A percentile compares a stretch with the other conserved stretches of the same genome.
These are phyloP conservation scores for Schizochytrium sp. DNA, from an alignment of 108 stramenopile species.

Conservation along the genomic window DNA sequence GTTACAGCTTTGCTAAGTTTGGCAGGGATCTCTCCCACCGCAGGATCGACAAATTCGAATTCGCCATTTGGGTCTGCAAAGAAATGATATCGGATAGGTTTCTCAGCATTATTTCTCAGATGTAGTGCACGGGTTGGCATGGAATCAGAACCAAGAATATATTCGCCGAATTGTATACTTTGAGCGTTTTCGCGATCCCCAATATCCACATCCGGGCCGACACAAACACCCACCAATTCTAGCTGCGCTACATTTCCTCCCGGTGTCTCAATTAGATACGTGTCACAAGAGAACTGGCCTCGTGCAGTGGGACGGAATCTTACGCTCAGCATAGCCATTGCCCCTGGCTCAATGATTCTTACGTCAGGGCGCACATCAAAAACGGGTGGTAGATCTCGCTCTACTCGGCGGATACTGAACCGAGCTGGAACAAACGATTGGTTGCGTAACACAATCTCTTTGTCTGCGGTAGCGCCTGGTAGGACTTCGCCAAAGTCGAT, in stretches of 20 bases:
- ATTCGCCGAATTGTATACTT: slow-evolving; percentile 25
- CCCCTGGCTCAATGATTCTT: slow-evolving; percentile 69
- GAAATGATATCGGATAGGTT: slow-evolving; percentile 60
- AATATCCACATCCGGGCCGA: not conserved
- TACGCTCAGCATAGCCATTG: slow-evolving; percentile 63
- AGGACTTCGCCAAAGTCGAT: slow-evolving; percentile 74
- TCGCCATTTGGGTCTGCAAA: slow-evolving; percentile 68
- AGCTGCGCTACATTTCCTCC: slow-evolving; percentile 70
- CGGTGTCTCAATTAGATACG: slow-evolving; percentile 72
- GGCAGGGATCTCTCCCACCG: slow-evolving; percentile 73
- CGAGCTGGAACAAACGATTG: slow-evolving; percentile 74
- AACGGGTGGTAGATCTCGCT: slow-evolving; percentile 74
- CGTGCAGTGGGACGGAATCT: slow-evolving; percentile 65
- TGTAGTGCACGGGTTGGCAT: slow-evolving; percentile 59
- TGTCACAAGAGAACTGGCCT: slow-evolving; percentile 72
- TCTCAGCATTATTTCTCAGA: slow-evolving; percentile 61
- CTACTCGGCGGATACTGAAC: slow-evolving; percentile 68
- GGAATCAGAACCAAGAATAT: not conserved
- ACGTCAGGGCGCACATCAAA: slow-evolving; percentile 68
- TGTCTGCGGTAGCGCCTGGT: not conserved
- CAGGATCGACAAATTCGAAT: slow-evolving; percentile 68
- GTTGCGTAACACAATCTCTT: slow-evolving; percentile 71
- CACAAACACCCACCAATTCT: not conserved
- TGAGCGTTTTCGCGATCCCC: not conserved
- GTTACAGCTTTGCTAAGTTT: slow-evolving; percentile 69